Evolutionary conservation across 768 basidiomycete species (phyloP).

Genomic region (Kwoniella shandongensis): DNA sequence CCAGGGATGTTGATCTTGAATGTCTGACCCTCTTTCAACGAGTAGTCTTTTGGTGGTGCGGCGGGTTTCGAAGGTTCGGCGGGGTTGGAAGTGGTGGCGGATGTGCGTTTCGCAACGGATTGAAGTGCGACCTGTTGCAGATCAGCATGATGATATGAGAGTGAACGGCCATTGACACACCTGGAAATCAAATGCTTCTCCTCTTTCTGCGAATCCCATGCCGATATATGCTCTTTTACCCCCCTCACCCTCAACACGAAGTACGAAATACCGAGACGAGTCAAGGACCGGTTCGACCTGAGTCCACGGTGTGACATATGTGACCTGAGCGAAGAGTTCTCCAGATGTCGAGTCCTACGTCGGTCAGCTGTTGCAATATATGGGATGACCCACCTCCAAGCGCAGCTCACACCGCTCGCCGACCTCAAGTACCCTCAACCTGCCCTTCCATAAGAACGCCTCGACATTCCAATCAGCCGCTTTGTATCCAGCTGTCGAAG

Average conservation of each 20-base stretch:
- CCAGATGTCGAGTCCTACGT: slow-evolving; percentile 43
- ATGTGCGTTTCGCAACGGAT: slow-evolving; percentile 53
- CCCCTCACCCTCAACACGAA: slow-evolving; percentile 76
- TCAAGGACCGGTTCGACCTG: slow-evolving; percentile 94
- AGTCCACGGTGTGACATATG: slow-evolving; percentile 74
- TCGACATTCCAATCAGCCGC: slow-evolving; percentile 92
- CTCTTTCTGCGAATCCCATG: slow-evolving; percentile 84
- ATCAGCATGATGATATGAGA: slow-evolving; percentile 59
- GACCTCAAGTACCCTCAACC: slow-evolving; percentile 79
- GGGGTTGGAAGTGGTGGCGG: slow-evolving; percentile 57
- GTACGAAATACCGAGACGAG: slow-evolving; percentile 90
- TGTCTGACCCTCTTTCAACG: slow-evolving; percentile 90
- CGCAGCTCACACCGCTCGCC: slow-evolving; percentile 66
- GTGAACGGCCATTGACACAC: slow-evolving; percentile 61
- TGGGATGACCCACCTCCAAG: slow-evolving; percentile 68
- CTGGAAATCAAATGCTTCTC: slow-evolving; percentile 83
- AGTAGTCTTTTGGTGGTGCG: slow-evolving; percentile 89
- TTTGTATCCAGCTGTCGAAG: slow-evolving; percentile 81
- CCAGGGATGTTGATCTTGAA: slow-evolving; percentile 89
- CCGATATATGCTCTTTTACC: slow-evolving; percentile 90
- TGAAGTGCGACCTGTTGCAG: slow-evolving; percentile 65
- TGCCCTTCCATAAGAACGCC: slow-evolving; percentile 84
- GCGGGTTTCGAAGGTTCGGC: slow-evolving; percentile 69
- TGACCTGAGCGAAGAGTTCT: slow-evolving; percentile 81
- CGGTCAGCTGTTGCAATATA: not conserved